Percentiles rank a stretch among this genome's conserved stretches.
Evolutionary conservation across 768 basidiomycete genomes (phyloP).

Genomic region (Russula lepida): DNA sequence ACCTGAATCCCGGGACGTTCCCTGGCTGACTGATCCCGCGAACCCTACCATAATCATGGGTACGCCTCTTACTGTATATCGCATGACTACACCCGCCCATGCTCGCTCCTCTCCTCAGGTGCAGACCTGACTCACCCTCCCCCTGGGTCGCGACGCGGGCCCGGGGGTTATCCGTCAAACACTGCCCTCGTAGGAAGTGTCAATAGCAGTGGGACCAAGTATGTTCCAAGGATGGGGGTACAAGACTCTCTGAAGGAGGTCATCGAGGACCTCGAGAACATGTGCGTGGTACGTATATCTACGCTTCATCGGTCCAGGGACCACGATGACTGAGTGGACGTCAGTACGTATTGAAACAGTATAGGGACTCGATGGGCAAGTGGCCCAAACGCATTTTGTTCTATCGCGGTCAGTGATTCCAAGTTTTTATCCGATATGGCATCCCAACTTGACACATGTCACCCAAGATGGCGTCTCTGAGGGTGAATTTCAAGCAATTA

Average conservation of each 20-base stretch:
- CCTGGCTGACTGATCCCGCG: constrained; percentile 54
- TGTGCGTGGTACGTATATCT: constrained; percentile 43
- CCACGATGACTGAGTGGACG: neutral
- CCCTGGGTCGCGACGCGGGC: constrained; percentile 36
- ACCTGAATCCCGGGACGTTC: constrained; percentile 56
- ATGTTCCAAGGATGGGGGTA: constrained; percentile 50
- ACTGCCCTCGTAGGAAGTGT: constrained; percentile 73
- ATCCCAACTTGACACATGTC: neutral
- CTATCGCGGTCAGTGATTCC: constrained; percentile 47
- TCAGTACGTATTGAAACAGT: constrained; percentile 40
- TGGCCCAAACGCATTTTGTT: constrained; percentile 62
- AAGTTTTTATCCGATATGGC: neutral
- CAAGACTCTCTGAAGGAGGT: constrained; percentile 64
- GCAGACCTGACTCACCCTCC: constrained; percentile 85
- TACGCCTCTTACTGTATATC: constrained; percentile 21
- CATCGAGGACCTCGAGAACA: constrained; percentile 57
- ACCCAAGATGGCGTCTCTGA: constrained; percentile 44
- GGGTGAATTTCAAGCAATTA: constrained; percentile 39
- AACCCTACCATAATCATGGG: constrained; percentile 76
- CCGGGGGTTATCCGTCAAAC: constrained; percentile 63
- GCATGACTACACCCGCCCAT: neutral
- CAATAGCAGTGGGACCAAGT: constrained; percentile 65
- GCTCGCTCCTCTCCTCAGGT: constrained; percentile 26
- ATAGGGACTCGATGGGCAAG: constrained; percentile 43
- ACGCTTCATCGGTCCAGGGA: neutral